Percentiles rank a stretch among this genome's conserved stretches.
These are phyloP conservation scores for Trebouxia sp. DNA, from an alignment of 139 green algal species.

Conservation along the genomic window DNA sequence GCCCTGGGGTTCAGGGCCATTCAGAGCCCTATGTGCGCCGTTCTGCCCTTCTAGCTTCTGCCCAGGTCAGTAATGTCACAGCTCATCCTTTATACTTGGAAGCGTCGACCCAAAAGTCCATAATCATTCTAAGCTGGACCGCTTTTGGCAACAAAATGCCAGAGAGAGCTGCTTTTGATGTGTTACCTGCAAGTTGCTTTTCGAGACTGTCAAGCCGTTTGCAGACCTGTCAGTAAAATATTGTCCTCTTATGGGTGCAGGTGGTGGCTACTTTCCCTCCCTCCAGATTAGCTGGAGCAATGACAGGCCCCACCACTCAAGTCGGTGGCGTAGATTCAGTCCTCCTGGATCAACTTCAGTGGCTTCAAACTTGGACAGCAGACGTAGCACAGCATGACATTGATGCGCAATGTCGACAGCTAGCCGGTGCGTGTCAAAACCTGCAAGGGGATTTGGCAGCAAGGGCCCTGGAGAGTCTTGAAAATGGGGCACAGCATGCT, in stretches of 20 bases:
- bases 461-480: not conserved
- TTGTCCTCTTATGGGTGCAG: not conserved
- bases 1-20: conserved; percentile 57
- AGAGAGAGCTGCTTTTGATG: not conserved
- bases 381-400: not conserved
- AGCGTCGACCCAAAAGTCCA: not conserved
- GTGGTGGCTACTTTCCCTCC: conserved; percentile 52
- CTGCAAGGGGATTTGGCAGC: conserved; percentile 22
- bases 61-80: conserved; percentile 39
- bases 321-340: not conserved
- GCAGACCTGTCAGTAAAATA: not conserved
- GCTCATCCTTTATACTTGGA: not conserved
- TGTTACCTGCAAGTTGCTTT: not conserved
- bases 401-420: not conserved
- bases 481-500: not conserved
- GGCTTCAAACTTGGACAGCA: conserved; percentile 21
- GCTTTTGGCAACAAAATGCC: no score
- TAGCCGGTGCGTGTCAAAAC: not conserved
- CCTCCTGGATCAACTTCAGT: not conserved
- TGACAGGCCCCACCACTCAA: conserved; percentile 13
- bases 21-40: conserved; percentile 70
- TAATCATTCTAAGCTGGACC: not conserved
- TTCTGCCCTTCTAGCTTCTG: conserved; percentile 60
- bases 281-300: conserved; percentile 51
- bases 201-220: not conserved